These are phyloP conservation scores for Trypanosoma brucei DNA, from an alignment of 208 protist genomes.

Conservation along the genomic window DNA sequence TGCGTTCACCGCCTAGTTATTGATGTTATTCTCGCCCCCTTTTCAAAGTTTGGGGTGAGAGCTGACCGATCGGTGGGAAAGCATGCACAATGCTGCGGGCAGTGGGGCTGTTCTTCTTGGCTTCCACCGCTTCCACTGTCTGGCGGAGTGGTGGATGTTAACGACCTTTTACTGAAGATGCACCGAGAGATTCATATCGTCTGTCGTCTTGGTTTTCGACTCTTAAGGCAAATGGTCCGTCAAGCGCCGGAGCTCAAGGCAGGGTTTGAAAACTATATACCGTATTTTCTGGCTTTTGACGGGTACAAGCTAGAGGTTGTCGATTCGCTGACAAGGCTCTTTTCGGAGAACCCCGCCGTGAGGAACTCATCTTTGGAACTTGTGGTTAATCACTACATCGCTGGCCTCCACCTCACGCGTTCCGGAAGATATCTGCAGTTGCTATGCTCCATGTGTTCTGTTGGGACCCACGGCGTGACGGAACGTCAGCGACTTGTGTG, in stretches of 20 bases:
- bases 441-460: slow-evolving; percentile 46
- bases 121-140: slow-evolving; percentile 26
- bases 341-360: slow-evolving; percentile 55
- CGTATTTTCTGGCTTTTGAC: slow-evolving; percentile 45
- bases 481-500: slow-evolving; percentile 56
- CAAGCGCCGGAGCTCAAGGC: slow-evolving; percentile 27
- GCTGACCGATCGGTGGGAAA: not conserved
- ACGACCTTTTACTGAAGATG: slow-evolving; percentile 32
- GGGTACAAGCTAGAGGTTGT: slow-evolving; percentile 44
- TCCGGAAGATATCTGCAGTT: slow-evolving; percentile 49
- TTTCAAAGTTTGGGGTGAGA: slow-evolving; percentile 23
- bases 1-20: slow-evolving; percentile 64
- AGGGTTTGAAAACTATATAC: slow-evolving; percentile 50
- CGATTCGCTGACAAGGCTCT: slow-evolving; percentile 57
- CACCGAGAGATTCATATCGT: slow-evolving; percentile 59
- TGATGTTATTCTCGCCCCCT: slow-evolving; percentile 64
- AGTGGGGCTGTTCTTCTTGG: slow-evolving; percentile 11
- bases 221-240: slow-evolving; percentile 54
- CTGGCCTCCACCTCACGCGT: slow-evolving; percentile 19
- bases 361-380: slow-evolving; percentile 30
- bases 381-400: slow-evolving; percentile 44
- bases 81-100: not conserved
- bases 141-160: slow-evolving; percentile 28
- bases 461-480: slow-evolving; percentile 42
- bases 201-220: slow-evolving; percentile 49